Evolutionary conservation across 2,329 filamentous ascomycete species (phyloP).

Genomic region (Phaeosphaeriaceae sp.): DNA sequence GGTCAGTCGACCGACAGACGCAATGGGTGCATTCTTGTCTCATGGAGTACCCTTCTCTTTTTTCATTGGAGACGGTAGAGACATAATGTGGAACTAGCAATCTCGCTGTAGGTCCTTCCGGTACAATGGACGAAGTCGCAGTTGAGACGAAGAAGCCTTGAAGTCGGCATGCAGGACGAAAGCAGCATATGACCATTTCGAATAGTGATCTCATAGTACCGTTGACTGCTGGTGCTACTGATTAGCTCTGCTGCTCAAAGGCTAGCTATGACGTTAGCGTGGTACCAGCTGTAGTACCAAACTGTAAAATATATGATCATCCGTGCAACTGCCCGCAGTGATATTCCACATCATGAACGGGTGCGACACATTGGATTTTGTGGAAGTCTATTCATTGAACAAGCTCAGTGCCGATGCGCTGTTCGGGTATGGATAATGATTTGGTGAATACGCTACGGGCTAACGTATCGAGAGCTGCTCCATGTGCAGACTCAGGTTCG

Average conservation of each 20-base stretch:
- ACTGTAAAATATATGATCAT: too few relatives aligned
- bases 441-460: too few relatives aligned
- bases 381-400: too few relatives aligned
- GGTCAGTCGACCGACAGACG: background rate
- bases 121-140: background rate
- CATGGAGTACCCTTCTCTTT: slow-evolving; percentile 16
- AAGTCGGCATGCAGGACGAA: background rate
- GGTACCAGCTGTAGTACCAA: background rate
- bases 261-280: slow-evolving; percentile 12
- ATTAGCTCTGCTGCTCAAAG: background rate
- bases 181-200: background rate
- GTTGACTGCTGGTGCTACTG: background rate
- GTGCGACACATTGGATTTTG: too few relatives aligned
- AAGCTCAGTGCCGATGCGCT: too few relatives aligned
- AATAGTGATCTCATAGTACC: slow-evolving; percentile 13
- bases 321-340: background rate
- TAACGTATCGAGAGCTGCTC: too few relatives aligned
- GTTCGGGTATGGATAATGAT: too few relatives aligned
- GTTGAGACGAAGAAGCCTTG: background rate
- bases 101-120: background rate
- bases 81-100: slow-evolving; percentile 19
- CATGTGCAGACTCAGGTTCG: too few relatives aligned
- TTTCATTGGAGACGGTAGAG: slow-evolving; percentile 9
- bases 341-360: background rate
- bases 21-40: background rate